phyloP scores from a whole-genome alignment of 2,329 filamentous ascomycete species.

The Monosporascus sp. region DNA sequence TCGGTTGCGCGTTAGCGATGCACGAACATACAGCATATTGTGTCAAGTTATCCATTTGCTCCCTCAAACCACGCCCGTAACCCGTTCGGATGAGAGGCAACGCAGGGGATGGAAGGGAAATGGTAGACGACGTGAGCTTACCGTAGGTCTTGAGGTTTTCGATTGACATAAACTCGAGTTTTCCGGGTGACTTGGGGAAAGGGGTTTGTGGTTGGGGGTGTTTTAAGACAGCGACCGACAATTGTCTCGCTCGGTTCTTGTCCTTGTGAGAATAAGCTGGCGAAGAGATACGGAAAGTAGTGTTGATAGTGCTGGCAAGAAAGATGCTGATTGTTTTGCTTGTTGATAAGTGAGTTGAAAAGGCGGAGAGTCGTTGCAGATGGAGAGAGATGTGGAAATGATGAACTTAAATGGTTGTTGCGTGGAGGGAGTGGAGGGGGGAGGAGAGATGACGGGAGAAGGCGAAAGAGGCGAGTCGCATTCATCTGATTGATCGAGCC shows the following conservation, averaged over 20 bases:
- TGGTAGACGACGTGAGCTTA: constrained; percentile 41
- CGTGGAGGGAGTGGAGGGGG: constrained; percentile 1
- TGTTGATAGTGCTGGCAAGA: background rate
- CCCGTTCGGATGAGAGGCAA: background rate
- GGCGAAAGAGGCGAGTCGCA: background rate
- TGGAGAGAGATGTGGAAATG: background rate
- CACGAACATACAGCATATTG: no score
- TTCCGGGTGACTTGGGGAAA: constrained; percentile 54
- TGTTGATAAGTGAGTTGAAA: constrained; percentile 3
- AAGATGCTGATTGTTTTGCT: background rate
- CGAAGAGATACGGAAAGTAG: constrained; percentile 7
- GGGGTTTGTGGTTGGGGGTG: constrained; percentile 37
- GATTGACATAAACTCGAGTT: constrained; percentile 95
- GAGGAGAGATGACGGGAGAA: background rate
- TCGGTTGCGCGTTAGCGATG: constrained; percentile 17
- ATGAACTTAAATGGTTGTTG: constrained; percentile 11
- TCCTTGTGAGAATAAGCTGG: constrained; percentile 32
- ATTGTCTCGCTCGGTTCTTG: constrained; percentile 44
- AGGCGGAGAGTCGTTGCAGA: constrained; percentile 5
- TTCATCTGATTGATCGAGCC: background rate
- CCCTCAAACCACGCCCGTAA: no score
- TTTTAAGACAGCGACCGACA: constrained; percentile 45
- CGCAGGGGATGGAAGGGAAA: background rate
- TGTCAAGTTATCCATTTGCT: no score
- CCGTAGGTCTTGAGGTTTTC: constrained; percentile 97